Percentiles rank a stretch among this genome's conserved stretches.
These are phyloP conservation scores for Hydnum rufescens DNA, from an alignment of 768 basidiomycete species.

Conservation along the genomic window DNA sequence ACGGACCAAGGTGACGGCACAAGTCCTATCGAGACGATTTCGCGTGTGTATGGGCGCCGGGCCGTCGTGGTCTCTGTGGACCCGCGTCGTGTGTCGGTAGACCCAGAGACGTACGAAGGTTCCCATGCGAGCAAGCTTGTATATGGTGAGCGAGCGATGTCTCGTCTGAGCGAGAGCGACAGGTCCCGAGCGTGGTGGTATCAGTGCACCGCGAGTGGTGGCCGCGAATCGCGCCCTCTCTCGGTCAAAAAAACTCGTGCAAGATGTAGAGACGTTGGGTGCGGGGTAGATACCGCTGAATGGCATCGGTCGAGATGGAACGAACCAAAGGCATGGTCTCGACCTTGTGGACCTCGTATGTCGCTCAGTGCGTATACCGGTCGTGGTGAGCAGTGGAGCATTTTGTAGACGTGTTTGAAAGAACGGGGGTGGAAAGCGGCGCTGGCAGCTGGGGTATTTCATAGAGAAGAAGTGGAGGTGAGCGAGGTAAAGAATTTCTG, in stretches of 20 bases:
- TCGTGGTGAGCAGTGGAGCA: conserved; percentile 95
- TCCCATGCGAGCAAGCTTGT: not conserved
- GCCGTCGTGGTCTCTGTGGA: conserved; percentile 97
- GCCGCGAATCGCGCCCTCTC: conserved; percentile 60
- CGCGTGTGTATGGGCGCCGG: conserved; percentile 75
- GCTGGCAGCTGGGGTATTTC: conserved; percentile 93
- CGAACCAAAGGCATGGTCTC: conserved; percentile 77
- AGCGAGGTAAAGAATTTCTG: conserved; percentile 47
- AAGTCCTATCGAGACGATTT: conserved; percentile 86
- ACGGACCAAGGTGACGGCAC: conserved; percentile 41
- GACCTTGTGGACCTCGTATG: conserved; percentile 67
- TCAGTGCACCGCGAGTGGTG: conserved; percentile 91
- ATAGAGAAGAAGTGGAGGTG: conserved; percentile 73
- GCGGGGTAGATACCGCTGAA: conserved; percentile 92
- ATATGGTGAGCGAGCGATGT: conserved; percentile 24
- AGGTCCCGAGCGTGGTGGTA: conserved; percentile 87
- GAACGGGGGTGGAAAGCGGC: conserved; percentile 76
- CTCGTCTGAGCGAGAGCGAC: conserved; percentile 22
- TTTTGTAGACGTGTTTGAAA: conserved; percentile 70
- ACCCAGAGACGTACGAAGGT: conserved; percentile 36
- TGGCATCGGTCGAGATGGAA: conserved; percentile 91
- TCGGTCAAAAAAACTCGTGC: conserved; percentile 82
- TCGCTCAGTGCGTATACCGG: conserved; percentile 62
- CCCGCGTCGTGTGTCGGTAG: conserved; percentile 70
- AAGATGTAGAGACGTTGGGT: conserved; percentile 75